Base-by-base conservation (phyloP, 176 grass and related monocot genomes). In the Metroxylon sagu region DNA sequence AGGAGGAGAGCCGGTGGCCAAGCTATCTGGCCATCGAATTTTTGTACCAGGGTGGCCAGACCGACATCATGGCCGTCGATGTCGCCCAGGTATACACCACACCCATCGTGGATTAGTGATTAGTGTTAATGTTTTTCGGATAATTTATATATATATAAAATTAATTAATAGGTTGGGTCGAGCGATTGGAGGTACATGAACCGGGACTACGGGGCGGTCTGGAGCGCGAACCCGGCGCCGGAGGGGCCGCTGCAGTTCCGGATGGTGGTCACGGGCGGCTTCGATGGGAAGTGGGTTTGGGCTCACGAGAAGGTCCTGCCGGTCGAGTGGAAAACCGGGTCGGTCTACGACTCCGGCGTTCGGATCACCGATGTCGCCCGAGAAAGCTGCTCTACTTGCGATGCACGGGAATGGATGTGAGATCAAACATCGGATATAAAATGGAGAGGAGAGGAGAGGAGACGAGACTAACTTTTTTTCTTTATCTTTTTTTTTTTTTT, bases 271-370 rank as follows among this genome's bases (percentile, higher is more conserved):
- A 97, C 92, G 23, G 87, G 83, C 53, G 92, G 92, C 14, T 97
- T 85, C 69, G 92, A 97, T 59, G 92, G 92, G 54, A 95, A 89
- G 67, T 95, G 89, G 85, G 16, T 89, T 2, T 95, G 89, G 89
- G 74, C 85, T 7, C 68, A 95, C 26, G 56, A 43, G 7, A 68
- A 83, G 68, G 81, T 95, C 6, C 63, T 95, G 56, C 85, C 89
- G 2, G 8, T 2, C 7, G 48, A 65, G 25, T 77, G 89, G 89
- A 67, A 66, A 54, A 63, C 81, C 60, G 89, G 89, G 50, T 63
- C 64, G 71, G 75, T 89, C 52, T 95, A 89, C 29, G 81, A 95
- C 64, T 81, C 49, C 16, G 81, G 77, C n/a, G 76, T 89, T 23
- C 81, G 85, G 77, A 71, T 89, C 61, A 67, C 56, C 14, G 89